These are phyloP conservation scores for Clonostachys solani DNA, from an alignment of 2,329 filamentous ascomycete species.

Conservation along the genomic window DNA sequence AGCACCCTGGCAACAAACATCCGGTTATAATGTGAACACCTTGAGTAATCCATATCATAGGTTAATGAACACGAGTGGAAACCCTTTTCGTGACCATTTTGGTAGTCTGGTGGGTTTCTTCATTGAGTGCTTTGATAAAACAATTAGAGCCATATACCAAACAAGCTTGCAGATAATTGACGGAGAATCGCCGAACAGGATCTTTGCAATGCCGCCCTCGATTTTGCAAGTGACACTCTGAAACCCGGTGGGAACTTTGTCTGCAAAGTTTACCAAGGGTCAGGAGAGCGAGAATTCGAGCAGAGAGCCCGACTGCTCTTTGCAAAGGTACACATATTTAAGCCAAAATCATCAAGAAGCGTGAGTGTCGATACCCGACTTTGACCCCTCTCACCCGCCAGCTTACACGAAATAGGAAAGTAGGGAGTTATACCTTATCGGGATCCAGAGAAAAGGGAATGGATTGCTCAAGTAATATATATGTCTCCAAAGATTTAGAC, in stretches of 20 bases:
- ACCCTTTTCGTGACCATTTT: constrained; percentile 79
- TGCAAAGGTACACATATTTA: constrained; percentile 75
- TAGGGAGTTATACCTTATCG: constrained; percentile 84
- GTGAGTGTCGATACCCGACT: constrained; percentile 43
- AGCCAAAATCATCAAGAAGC: constrained; percentile 84
- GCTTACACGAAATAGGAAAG: constrained; percentile 21
- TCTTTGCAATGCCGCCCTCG: constrained; percentile 79
- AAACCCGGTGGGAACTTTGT: constrained; percentile 83
- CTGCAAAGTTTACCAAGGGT: constrained; percentile 95
- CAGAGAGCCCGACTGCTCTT: constrained; percentile 72
- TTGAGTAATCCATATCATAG: constrained; percentile 94
- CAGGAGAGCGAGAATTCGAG: constrained; percentile 80
- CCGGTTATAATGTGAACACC: constrained; percentile 77
- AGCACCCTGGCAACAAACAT: constrained; percentile 84
- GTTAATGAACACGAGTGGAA: constrained; percentile 99
- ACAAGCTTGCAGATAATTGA: neutral
- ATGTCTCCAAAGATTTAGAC: too few species aligned
- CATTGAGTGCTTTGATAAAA: neutral
- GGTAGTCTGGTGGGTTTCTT: constrained; percentile 78
- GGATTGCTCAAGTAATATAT: too few species aligned
- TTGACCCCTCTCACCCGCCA: too few species aligned
- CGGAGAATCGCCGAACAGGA: constrained; percentile 51
- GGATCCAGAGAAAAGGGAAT: constrained; percentile 59
- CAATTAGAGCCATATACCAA: neutral
- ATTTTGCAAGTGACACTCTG: constrained; percentile 82